These are phyloP conservation scores for Agarophyton chilense DNA, from an alignment of 23 red algal genomes.

Conservation along the genomic window DNA sequence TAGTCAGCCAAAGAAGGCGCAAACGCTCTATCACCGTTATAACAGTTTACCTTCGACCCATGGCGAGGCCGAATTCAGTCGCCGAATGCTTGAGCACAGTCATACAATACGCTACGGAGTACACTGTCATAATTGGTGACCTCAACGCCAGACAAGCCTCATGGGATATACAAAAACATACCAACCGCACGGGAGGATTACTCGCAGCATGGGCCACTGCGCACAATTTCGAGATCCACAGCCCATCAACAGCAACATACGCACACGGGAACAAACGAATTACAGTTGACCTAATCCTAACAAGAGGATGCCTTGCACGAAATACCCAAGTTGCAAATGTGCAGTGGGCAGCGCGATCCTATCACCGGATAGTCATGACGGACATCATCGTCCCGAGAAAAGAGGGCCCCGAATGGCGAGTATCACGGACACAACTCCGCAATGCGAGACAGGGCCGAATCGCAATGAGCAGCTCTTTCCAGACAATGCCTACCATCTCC, in stretches of 20 bases:
- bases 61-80: background rate
- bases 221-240: background rate
- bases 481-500: background rate
- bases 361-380: background rate
- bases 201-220: background rate
- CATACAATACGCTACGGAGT: background rate
- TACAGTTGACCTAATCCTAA: slow-evolving; percentile 13
- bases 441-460: background rate
- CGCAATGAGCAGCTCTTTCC: background rate
- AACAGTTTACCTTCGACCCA: background rate
- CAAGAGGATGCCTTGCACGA: background rate
- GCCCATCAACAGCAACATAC: background rate
- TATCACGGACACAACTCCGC: background rate
- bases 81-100: background rate
- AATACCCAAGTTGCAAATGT: background rate
- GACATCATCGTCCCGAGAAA: background rate
- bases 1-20: no score
- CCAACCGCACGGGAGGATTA: background rate
- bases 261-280: background rate
- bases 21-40: background rate
- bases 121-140: background rate
- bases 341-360: background rate
- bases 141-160: background rate
- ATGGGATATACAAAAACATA: background rate
- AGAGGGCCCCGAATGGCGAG: background rate